Base-by-base conservation (phyloP, 176 grass and related monocot genomes). In the Rhynchospora tenuis region DNA sequence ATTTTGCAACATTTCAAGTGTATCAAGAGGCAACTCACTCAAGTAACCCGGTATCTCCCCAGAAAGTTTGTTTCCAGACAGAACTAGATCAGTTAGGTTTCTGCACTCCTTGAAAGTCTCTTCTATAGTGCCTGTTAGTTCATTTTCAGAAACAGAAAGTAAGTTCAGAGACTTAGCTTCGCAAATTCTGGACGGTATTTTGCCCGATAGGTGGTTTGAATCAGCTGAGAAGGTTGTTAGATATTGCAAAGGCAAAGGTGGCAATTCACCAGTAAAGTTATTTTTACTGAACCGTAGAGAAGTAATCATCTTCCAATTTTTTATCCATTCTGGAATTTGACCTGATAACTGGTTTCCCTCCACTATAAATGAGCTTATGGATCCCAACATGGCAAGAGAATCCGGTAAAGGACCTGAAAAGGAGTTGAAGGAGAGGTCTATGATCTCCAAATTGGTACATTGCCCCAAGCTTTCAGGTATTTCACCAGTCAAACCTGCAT, bases 21-120 rank as follows among this genome's bases (percentile, higher is more conserved):
- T 95, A 83, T 95, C 81, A 4, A 99, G 88, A 33, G 96, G 96
- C 24, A 99, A 71, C 48, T 93, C 88, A 50, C 86, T 86, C 67
- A 99, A 80, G 83, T 99, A 93, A 50, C 68, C 80, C 7, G 96
- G 96, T 86, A 99, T 81, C 87, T 89, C 85, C n/a, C 96, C 96
- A 88, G 89, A 83, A 91, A 99, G 80, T 57, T 88, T 89, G 83
- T 99, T 99, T 27, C 88, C 89, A 78, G 84, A 44, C 77, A 99
- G 87, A 75, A 92, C 89, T 58, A 99, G 77, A 64, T 93, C 93
- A 31, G 86, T 99, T 79, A 99, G 87, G 16, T 92, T 92, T 61
- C 17, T 87, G 84, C 96, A 99, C 65, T 48, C 76, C 86, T 85
- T 92, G 84, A 95, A 90, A 65, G 88, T 83, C 84, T 85, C 76